These are phyloP conservation scores for Fusarium hainanense DNA, from an alignment of 2,329 filamentous ascomycete genomes.

Conservation along the genomic window DNA sequence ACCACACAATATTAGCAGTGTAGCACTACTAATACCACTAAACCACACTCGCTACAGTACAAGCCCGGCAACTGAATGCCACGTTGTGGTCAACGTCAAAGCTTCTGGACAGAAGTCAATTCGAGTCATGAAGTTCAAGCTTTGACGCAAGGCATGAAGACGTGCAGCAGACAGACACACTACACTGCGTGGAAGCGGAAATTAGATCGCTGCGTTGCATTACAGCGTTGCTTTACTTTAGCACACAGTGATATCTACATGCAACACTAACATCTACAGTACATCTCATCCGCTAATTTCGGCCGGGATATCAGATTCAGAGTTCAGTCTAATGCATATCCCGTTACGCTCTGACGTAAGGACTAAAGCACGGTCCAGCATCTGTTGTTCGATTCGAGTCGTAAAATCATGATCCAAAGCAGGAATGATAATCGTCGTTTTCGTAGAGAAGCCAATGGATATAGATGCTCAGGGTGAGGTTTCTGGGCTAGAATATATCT, in stretches of 20 bases:
- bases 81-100: conserved; percentile 27
- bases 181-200: conserved; percentile 6
- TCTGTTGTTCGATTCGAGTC: conserved; percentile 9
- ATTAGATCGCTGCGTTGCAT: conserved; percentile 19
- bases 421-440: conserved; percentile 8
- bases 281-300: conserved; percentile 17
- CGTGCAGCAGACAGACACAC: conserved; percentile 5
- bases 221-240: conserved; percentile 15
- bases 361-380: conserved; percentile 19
- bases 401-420: conserved; percentile 14
- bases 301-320: conserved; percentile 33
- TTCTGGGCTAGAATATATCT: conserved; percentile 29
- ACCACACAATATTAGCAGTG: not conserved
- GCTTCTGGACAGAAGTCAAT: conserved; percentile 1
- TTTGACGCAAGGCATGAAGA: conserved; percentile 13
- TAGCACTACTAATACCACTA: not conserved
- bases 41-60: not conserved
- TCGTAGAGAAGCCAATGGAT: conserved; percentile 12
- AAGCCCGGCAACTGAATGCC: conserved; percentile 19
- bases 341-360: conserved; percentile 32
- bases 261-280: not conserved
- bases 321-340: conserved; percentile 33
- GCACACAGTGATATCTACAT: conserved; percentile 7
- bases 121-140: conserved; percentile 7
- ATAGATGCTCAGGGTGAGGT: not conserved